These are phyloP conservation scores for Zygosaccharomyces sapae DNA, from an alignment of 1,139 yeast genomes.

Conservation along the genomic window DNA sequence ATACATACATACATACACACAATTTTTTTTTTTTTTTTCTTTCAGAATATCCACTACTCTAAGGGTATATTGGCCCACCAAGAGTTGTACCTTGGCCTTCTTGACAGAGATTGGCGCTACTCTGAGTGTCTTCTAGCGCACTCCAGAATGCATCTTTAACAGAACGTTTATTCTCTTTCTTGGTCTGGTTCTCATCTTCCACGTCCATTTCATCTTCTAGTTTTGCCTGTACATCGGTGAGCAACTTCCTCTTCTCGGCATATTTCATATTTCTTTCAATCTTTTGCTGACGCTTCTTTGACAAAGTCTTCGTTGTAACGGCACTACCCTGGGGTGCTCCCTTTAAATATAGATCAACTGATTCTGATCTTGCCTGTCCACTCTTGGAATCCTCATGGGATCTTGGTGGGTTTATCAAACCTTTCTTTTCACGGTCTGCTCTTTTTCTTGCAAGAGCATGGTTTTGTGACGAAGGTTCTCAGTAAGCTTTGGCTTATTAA, in stretches of 20 bases:
- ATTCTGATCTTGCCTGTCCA: conserved; percentile 49
- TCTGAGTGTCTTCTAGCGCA: conserved; percentile 52
- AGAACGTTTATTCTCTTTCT: conserved; percentile 39
- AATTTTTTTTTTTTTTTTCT: conserved; percentile 1
- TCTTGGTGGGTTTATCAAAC: conserved; percentile 41
- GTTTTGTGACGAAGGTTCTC: conserved; percentile 53
- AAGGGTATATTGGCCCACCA: conserved; percentile 55
- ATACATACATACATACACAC: too few species aligned
- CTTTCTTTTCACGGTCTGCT: conserved; percentile 48
- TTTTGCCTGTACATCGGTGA: conserved; percentile 47
- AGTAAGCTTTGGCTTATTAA: conserved; percentile 73
- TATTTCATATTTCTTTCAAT: conserved; percentile 75
- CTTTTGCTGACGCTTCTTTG: conserved; percentile 79
- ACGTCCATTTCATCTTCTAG: conserved; percentile 48
- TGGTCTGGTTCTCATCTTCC: conserved; percentile 38
- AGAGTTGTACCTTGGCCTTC: conserved; percentile 77
- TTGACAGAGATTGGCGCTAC: conserved; percentile 44
- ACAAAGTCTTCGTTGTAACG: conserved; percentile 57
- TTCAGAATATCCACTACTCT: conserved; percentile 4
- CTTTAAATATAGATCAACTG: conserved; percentile 62
- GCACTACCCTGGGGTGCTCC: conserved; percentile 15
- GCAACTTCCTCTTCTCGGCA: conserved; percentile 51
- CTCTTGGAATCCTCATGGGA: conserved; percentile 48
- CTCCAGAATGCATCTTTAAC: conserved; percentile 68
- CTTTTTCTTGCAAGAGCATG: conserved; percentile 54